Conservation (phyloP, 1,139 yeast species). For the Saccharomyces hybrid region DNA sequence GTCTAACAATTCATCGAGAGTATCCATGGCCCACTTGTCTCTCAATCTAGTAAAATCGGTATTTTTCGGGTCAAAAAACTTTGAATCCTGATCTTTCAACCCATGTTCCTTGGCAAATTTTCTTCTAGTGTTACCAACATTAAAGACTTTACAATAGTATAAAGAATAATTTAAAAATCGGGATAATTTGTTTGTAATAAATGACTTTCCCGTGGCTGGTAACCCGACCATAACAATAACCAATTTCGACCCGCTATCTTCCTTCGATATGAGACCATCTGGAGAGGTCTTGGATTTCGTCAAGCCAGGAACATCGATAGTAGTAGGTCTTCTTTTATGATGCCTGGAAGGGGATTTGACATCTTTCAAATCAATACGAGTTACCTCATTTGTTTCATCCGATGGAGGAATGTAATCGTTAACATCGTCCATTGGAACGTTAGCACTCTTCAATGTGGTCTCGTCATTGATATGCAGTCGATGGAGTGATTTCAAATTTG, state of each 20-base stretch:
- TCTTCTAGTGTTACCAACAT: slow-evolving; percentile 90
- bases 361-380: background rate
- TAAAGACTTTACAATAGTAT: slow-evolving; percentile 82
- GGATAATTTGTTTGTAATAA: slow-evolving; percentile 82
- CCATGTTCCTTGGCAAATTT: slow-evolving; percentile 43
- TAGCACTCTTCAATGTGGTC: background rate
- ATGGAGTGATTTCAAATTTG: slow-evolving; percentile 3
- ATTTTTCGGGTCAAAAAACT: slow-evolving; percentile 81
- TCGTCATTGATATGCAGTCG: background rate
- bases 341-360: slow-evolving; percentile 17
- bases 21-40: slow-evolving; percentile 95
- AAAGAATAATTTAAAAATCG: slow-evolving; percentile 88
- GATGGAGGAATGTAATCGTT: slow-evolving; percentile 1
- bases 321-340: slow-evolving; percentile 49
- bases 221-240: slow-evolving; percentile 93
- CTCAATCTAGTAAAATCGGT: slow-evolving; percentile 56
- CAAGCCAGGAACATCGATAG: slow-evolving; percentile 88
- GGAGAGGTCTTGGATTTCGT: slow-evolving; percentile 78
- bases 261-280: slow-evolving; percentile 67
- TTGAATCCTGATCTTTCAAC: slow-evolving; percentile 53
- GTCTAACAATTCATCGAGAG: slow-evolving; percentile 75
- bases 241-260: slow-evolving; percentile 69
- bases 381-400: background rate
- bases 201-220: slow-evolving; percentile 90
- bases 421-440: background rate